phyloP scores from a whole-genome alignment of 2,329 filamentous ascomycete genomes.

The Claviceps spartinae region DNA sequence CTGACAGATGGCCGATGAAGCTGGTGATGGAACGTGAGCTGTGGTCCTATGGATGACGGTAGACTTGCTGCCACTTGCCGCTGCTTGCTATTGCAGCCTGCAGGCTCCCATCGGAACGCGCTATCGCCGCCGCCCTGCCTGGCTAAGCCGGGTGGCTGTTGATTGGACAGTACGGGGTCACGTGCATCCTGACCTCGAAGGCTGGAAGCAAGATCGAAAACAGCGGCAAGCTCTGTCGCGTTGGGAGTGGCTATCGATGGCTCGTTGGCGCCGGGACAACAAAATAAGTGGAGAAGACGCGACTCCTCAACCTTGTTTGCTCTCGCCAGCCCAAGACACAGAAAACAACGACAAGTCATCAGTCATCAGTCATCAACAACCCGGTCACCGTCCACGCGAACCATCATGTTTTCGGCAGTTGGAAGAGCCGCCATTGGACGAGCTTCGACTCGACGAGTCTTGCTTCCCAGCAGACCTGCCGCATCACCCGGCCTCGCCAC shows the following conservation, averaged over 20 bases:
- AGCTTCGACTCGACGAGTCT: conserved; percentile 19
- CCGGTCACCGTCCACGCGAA: not conserved
- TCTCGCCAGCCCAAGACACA: not conserved
- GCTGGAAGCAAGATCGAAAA: no score
- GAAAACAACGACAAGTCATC: not conserved
- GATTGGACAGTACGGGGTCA: not conserved
- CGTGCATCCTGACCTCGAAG: no score
- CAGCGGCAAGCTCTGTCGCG: not conserved
- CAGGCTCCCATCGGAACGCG: not conserved
- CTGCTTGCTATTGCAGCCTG: not conserved
- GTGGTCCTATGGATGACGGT: not conserved
- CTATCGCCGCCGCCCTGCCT: not conserved
- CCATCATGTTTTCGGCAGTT: conserved; percentile 28
- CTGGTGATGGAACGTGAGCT: conserved; percentile 4
- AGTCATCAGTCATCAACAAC: not conserved
- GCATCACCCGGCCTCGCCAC: conserved; percentile 10
- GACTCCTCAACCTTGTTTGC: not conserved
- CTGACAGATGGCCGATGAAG: conserved; percentile 8
- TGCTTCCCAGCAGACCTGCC: conserved; percentile 8
- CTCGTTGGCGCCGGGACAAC: not conserved
- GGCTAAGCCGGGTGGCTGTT: not conserved
- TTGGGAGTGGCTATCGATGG: not conserved
- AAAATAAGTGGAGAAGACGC: not conserved
- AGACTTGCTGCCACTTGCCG: not conserved
- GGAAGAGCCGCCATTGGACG: conserved; percentile 26